These are phyloP conservation scores for Digitaria exilis DNA, from an alignment of 202 grass and related monocot species.

Conservation along the genomic window DNA sequence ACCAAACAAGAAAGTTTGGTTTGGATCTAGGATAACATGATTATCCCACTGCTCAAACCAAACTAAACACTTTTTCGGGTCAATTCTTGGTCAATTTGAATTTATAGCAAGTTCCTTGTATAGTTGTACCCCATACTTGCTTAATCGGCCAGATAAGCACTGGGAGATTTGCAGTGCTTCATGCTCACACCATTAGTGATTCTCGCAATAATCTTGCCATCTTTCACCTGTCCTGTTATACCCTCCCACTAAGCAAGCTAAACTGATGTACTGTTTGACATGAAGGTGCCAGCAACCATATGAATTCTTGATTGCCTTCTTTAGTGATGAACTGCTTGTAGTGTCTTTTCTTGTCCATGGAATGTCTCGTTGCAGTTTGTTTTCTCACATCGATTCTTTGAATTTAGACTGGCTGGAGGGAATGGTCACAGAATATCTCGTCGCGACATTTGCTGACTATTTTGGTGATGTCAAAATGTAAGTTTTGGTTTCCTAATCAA, in stretches of 20 bases:
- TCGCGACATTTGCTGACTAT: slow-evolving; percentile 94
- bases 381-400: slow-evolving; percentile 33
- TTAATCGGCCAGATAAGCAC: slow-evolving; percentile 27
- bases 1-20: neutral
- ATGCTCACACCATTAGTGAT: slow-evolving; percentile 14
- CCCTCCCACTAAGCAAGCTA: neutral
- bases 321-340: neutral
- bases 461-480: slow-evolving; percentile 94
- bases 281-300: neutral
- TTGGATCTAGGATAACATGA: neutral
- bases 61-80: slow-evolving; percentile 2
- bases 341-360: neutral
- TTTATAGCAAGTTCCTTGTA: neutral
- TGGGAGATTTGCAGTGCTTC: neutral
- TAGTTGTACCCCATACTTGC: neutral
- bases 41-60: neutral
- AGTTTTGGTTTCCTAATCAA: slow-evolving; percentile 40
- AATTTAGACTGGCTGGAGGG: slow-evolving; percentile 84
- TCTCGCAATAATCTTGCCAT: neutral
- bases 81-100: slow-evolving; percentile 33
- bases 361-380: neutral
- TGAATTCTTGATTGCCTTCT: neutral
- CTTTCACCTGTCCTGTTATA: neutral
- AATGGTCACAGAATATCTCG: slow-evolving; percentile 94
- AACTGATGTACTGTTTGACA: slow-evolving; percentile 5